These are phyloP conservation scores for Schoenoplectus triqueter DNA, from an alignment of 202 grass and related monocot genomes.

Conservation along the genomic window DNA sequence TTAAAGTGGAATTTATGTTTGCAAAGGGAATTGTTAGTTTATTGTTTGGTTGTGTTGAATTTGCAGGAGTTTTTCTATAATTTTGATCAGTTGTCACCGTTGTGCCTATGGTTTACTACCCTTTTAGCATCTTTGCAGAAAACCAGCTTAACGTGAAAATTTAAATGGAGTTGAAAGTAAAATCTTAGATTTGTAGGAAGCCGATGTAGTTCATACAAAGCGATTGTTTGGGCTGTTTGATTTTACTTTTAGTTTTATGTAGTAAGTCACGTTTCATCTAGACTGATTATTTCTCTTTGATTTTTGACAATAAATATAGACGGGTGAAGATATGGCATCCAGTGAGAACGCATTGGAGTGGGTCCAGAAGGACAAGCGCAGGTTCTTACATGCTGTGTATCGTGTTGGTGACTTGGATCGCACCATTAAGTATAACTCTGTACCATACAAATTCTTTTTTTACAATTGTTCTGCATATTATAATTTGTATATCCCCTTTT, in stretches of 20 bases:
- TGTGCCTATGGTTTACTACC: neutral
- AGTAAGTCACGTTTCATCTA: neutral
- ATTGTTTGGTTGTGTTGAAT: slow-evolving; percentile 3
- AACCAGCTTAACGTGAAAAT: neutral
- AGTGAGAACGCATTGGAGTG: slow-evolving; percentile 72
- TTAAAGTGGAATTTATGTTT: neutral
- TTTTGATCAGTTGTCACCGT: neutral
- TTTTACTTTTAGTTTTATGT: neutral
- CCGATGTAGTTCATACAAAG: neutral
- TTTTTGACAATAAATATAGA: slow-evolving; percentile 6
- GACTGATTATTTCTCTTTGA: neutral
- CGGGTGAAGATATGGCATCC: slow-evolving; percentile 1
- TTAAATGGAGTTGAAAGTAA: neutral
- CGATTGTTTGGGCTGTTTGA: neutral
- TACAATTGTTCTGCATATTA: neutral
- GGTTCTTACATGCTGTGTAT: slow-evolving; percentile 88
- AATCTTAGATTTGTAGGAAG: neutral
- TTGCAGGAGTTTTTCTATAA: neutral
- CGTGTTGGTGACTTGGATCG: slow-evolving; percentile 88
- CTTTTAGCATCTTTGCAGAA: neutral
- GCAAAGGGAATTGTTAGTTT: neutral
- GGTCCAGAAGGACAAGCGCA: slow-evolving; percentile 80
- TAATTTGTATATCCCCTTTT: slow-evolving; percentile 14
- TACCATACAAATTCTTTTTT: neutral
- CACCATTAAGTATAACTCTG: slow-evolving; percentile 68